A percentile compares a stretch with the other conserved stretches of the same genome.
Evolutionary conservation across 2,329 filamentous ascomycete genomes (phyloP).

Genomic region (Beauveria australis): DNA sequence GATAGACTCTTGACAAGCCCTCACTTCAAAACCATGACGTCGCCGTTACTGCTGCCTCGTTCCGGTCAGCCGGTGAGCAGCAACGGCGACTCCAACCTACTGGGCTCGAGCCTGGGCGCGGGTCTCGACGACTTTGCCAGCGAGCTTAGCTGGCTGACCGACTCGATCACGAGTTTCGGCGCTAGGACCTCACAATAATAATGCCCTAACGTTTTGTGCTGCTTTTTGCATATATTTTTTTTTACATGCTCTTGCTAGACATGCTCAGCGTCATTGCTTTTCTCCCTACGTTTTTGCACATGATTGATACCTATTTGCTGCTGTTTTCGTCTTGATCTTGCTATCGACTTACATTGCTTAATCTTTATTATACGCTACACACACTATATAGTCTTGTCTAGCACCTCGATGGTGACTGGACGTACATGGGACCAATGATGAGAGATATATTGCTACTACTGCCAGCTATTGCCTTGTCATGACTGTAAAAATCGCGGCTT

Average conservation of each 20-base stretch:
- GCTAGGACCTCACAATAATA: neutral
- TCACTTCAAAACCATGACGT: constrained; percentile 17
- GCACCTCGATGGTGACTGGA: no score
- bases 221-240: neutral
- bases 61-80: constrained; percentile 11
- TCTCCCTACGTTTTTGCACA: neutral
- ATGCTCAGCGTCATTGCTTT: neutral
- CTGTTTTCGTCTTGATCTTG: neutral
- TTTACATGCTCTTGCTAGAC: neutral
- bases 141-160: constrained; percentile 46
- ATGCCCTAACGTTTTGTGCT: no score
- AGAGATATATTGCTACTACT: no score
- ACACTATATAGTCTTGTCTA: no score
- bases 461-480: no score
- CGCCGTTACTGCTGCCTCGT: constrained; percentile 19
- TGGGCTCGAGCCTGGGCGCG: constrained; percentile 26
- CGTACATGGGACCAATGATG: no score
- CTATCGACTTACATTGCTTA: no score
- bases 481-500: no score
- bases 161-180: constrained; percentile 28
- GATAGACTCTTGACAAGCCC: neutral
- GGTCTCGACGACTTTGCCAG: constrained; percentile 32
- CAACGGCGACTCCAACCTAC: neutral
- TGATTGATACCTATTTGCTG: constrained; percentile 7
- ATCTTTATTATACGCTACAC: no score